Percentiles rank a stretch among this genome's conserved stretches.
These are phyloP conservation scores for Phellinidium pouzarii DNA, from an alignment of 1,284 basidiomycete genomes.

Conservation along the genomic window DNA sequence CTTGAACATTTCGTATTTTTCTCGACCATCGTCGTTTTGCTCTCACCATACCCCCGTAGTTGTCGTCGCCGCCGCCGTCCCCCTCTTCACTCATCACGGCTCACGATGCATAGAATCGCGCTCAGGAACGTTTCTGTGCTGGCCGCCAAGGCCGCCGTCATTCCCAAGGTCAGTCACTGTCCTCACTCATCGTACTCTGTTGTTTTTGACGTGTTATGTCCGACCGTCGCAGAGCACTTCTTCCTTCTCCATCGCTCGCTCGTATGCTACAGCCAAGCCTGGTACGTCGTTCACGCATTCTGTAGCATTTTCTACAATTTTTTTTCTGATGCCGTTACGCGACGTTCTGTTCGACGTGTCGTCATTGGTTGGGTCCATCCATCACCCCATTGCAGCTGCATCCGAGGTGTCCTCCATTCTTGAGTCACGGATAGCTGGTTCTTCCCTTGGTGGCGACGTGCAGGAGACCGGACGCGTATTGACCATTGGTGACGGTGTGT, in stretches of 20 bases:
- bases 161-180: constrained; percentile 48
- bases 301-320: constrained; percentile 3
- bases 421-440: constrained; percentile 95
- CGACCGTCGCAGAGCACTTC: constrained; percentile 40
- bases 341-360: constrained; percentile 13
- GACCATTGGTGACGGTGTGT: constrained; percentile 44
- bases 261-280: constrained; percentile 97
- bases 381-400: constrained; percentile 61
- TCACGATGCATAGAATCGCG: constrained; percentile 82
- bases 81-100: constrained; percentile 22
- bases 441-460: constrained; percentile 85
- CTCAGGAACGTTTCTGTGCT: constrained; percentile 74
- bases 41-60: constrained; percentile 33
- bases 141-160: constrained; percentile 45
- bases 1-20: constrained; percentile 21
- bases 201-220: constrained; percentile 21
- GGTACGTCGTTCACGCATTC: constrained; percentile 47
- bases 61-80: constrained; percentile 15
- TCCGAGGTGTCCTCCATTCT: constrained; percentile 99
- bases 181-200: background rate
- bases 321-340: constrained; percentile 9
- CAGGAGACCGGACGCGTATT: constrained; percentile 98
- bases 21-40: constrained; percentile 19
- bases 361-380: constrained; percentile 18
- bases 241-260: constrained; percentile 52